Evolutionary conservation across 2,329 filamentous ascomycete genomes (phyloP).

Genomic region (Alternaria incomplexa): DNA sequence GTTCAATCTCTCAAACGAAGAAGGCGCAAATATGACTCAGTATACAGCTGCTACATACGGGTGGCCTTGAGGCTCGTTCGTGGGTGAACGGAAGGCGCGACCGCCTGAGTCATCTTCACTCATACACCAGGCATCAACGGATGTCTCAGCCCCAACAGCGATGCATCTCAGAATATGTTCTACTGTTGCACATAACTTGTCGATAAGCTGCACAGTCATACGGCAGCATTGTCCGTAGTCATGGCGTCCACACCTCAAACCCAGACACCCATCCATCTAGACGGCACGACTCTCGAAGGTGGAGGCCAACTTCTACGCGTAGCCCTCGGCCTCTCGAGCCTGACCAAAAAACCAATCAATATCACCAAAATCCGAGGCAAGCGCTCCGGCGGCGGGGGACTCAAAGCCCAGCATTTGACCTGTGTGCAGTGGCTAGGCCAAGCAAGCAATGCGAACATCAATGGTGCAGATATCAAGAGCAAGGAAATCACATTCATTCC

Average conservation of each 20-base stretch:
- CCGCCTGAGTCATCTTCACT: slow-evolving; percentile 9
- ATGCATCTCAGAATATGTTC: not conserved
- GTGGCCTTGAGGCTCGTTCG: not conserved
- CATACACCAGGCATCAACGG: not conserved
- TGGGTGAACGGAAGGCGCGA: not conserved
- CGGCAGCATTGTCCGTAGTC: not conserved
- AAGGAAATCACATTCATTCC: slow-evolving; percentile 50
- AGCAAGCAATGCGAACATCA: slow-evolving; percentile 54
- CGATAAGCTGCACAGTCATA: not conserved
- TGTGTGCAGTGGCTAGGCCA: slow-evolving; percentile 60
- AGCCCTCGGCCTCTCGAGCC: slow-evolving; percentile 60
- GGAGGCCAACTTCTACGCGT: slow-evolving; percentile 67
- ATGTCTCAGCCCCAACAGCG: not conserved
- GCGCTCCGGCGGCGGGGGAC: slow-evolving; percentile 57
- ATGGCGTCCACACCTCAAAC: slow-evolving; percentile 11
- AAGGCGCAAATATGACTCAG: not conserved
- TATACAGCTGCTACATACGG: not conserved
- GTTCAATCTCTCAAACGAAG: not conserved
- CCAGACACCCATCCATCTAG: slow-evolving; percentile 44
- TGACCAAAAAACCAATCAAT: slow-evolving; percentile 57
- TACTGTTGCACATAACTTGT: not conserved
- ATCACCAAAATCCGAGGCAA: slow-evolving; percentile 63
- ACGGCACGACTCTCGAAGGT: slow-evolving; percentile 66
- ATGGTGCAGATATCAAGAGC: slow-evolving; percentile 52
- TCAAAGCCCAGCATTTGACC: slow-evolving; percentile 64